Conservation (phyloP, 1,284 basidiomycete species). For the Ceratobasidium sp. region DNA sequence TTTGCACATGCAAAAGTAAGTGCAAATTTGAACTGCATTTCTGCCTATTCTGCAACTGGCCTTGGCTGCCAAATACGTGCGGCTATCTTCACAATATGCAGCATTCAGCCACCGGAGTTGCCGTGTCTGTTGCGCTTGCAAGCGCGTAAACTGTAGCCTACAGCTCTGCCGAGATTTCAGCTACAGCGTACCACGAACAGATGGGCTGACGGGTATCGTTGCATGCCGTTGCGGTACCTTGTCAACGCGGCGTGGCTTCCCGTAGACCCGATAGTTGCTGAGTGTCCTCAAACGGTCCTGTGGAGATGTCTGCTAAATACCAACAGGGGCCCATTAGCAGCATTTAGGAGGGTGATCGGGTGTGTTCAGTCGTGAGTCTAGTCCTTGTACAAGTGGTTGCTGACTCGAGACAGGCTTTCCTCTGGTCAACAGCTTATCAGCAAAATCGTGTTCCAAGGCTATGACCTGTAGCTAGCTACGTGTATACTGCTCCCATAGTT, state of each 20-base stretch:
- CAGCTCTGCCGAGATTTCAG: neutral
- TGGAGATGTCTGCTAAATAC: neutral
- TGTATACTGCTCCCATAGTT: slow-evolving; percentile 36
- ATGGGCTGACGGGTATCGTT: too few relatives aligned
- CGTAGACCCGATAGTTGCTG: too few relatives aligned
- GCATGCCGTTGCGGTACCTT: too few relatives aligned
- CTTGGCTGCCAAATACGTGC: neutral
- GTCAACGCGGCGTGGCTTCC: too few relatives aligned
- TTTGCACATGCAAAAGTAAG: neutral
- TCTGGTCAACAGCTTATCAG: too few relatives aligned
- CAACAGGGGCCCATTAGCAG: too few relatives aligned
- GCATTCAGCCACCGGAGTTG: neutral
- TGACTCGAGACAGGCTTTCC: neutral
- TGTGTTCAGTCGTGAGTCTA: too few relatives aligned
- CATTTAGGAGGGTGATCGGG: too few relatives aligned
- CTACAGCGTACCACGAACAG: neutral
- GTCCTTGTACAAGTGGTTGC: neutral
- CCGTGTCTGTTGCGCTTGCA: neutral
- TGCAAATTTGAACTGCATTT: neutral
- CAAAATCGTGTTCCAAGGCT: too few relatives aligned
- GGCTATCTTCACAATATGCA: neutral
- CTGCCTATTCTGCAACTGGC: neutral
- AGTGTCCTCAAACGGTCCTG: neutral
- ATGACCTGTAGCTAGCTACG: neutral
- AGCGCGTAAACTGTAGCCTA: neutral